A percentile compares a stretch with the other conserved stretches of the same genome.
Evolutionary conservation across 2,329 filamentous ascomycete species (phyloP).

Genomic region (Aspergillus ochraceus): DNA sequence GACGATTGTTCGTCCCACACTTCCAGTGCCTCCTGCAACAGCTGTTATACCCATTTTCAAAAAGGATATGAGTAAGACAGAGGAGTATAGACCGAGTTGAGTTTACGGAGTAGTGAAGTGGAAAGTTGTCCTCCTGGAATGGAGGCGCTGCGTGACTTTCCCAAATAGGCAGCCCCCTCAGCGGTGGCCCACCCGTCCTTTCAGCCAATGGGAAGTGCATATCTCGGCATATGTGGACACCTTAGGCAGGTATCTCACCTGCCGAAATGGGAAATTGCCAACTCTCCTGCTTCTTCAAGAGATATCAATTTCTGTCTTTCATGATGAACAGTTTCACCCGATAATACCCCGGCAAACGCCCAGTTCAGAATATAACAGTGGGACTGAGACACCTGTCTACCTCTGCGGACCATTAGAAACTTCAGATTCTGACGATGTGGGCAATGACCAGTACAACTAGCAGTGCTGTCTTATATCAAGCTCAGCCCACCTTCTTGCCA

Average conservation of each 20-base stretch:
- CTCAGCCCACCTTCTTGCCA: too few species aligned
- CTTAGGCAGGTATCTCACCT: neutral
- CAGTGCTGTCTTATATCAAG: too few species aligned
- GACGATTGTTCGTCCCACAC: constrained; percentile 3
- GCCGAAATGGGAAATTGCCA: neutral
- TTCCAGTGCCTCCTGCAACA: constrained; percentile 5
- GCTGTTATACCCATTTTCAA: constrained; percentile 4
- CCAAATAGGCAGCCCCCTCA: neutral
- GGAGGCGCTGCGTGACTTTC: neutral
- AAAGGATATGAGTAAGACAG: too few species aligned
- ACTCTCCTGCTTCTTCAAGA: neutral
- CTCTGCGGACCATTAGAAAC: neutral
- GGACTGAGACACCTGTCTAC: neutral
- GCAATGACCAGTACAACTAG: neutral
- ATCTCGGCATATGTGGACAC: neutral
- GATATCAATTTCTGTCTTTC: too few species aligned
- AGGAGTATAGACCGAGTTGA: too few species aligned
- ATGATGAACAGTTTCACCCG: too few species aligned
- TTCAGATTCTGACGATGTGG: neutral
- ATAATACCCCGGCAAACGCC: too few species aligned
- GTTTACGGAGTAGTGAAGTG: too few species aligned
- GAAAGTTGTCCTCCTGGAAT: too few species aligned
- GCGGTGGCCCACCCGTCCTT: too few species aligned
- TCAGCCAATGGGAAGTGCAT: neutral
- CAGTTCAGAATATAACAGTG: neutral